phyloP scores from a whole-genome alignment of 2,329 filamentous ascomycete genomes.

The Sporothrix luriei region DNA sequence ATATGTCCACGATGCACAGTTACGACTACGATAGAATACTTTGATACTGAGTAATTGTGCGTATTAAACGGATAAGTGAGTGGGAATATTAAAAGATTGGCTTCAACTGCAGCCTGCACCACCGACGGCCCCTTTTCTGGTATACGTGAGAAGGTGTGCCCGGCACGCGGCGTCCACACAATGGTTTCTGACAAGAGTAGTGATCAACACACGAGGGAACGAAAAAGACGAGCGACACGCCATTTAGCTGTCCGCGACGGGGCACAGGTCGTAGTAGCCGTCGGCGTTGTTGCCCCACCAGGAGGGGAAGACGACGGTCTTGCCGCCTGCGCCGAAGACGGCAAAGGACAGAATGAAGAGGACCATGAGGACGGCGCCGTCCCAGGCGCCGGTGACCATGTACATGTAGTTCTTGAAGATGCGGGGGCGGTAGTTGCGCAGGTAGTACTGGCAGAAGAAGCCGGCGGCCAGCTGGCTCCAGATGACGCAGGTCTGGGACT shows the following conservation, averaged over 20 bases:
- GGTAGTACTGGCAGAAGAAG: slow-evolving; percentile 55
- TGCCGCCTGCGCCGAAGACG: slow-evolving; percentile 54
- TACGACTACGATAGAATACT: too few species aligned
- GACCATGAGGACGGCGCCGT: slow-evolving; percentile 53
- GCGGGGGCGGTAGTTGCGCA: slow-evolving; percentile 55
- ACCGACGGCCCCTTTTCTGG: not conserved
- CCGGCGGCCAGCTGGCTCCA: slow-evolving; percentile 49
- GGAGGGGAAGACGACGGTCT: slow-evolving; percentile 49
- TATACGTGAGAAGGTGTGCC: not conserved
- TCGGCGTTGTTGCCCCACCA: slow-evolving; percentile 60
- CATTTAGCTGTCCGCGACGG: slow-evolving; percentile 38
- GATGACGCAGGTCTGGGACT: slow-evolving; percentile 58
- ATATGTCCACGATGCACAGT: too few species aligned
- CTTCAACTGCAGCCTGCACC: slow-evolving; percentile 2
- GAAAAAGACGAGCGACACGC: too few species aligned
- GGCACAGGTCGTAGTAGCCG: slow-evolving; percentile 55
- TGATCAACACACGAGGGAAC: too few species aligned
- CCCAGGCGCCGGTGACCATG: slow-evolving; percentile 55
- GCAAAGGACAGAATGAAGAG: slow-evolving; percentile 60
- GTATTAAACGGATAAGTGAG: too few species aligned
- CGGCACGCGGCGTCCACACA: not conserved
- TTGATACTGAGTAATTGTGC: too few species aligned
- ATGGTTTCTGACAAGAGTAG: not conserved
- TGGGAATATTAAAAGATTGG: not conserved
- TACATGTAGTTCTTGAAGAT: slow-evolving; percentile 59